phyloP scores from a whole-genome alignment of 2,329 filamentous ascomycete species.

The Fonsecaea monophora region DNA sequence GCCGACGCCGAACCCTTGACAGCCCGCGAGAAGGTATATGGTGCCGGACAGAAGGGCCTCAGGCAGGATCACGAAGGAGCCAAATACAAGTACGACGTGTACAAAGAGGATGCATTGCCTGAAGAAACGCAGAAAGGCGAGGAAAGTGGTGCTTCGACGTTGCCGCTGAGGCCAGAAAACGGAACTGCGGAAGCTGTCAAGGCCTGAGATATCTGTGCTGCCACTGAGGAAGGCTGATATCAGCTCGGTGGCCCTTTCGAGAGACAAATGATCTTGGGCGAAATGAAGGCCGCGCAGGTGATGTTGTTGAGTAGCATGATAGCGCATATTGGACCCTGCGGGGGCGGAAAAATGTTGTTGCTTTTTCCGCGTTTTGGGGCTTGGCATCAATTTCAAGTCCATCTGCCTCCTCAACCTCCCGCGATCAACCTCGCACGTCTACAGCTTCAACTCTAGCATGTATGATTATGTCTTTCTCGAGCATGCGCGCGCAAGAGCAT shows the following conservation, averaged over 20 bases:
- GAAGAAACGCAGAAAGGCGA: slow-evolving; percentile 18
- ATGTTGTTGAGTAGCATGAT: background rate
- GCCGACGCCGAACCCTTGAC: slow-evolving; percentile 52
- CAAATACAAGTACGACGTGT: slow-evolving; percentile 68
- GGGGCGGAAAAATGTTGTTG: background rate
- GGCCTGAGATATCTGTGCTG: background rate
- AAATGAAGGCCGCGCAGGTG: background rate
- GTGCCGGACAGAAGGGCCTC: slow-evolving; percentile 63
- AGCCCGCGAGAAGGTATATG: slow-evolving; percentile 68
- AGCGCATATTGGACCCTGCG: background rate
- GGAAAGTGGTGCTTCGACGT: slow-evolving; percentile 8
- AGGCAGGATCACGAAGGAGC: slow-evolving; percentile 66
- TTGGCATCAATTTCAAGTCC: slow-evolving; percentile 2
- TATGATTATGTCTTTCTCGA: background rate
- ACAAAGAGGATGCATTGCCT: slow-evolving; percentile 58
- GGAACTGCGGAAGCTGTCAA: background rate
- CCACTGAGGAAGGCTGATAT: background rate
- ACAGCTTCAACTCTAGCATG: background rate
- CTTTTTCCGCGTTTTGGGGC: background rate
- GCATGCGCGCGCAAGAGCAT: background rate
- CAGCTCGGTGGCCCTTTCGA: background rate
- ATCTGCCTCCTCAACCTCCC: background rate
- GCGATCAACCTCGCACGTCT: background rate
- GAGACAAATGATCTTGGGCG: background rate
- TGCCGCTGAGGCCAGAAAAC: slow-evolving; percentile 10